Percentiles rank a stretch among this genome's conserved stretches.
Conservation (phyloP, 164 flowering plant species). For the Nelumbo lutea region DNA sequence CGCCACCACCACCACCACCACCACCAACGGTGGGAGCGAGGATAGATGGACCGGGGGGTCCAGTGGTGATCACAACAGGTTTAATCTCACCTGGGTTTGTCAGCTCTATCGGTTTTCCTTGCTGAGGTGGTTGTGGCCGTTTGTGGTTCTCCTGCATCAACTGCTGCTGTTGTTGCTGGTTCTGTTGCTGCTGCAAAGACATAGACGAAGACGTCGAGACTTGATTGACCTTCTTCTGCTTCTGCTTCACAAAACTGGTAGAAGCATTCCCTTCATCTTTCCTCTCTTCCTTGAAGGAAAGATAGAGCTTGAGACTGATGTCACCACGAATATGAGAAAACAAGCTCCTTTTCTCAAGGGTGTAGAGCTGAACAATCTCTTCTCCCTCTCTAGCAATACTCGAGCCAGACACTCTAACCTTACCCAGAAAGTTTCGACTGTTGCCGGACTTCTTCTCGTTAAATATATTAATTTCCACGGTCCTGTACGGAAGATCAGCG, state of each 20-base stretch:
- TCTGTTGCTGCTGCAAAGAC: constrained; percentile 16
- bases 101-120: constrained; percentile 11
- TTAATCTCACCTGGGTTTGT: constrained; percentile 20
- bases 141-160: not conserved
- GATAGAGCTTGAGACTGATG: constrained; percentile 58
- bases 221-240: constrained; percentile 4
- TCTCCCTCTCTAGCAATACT: constrained; percentile 56
- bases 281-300: constrained; percentile 32
- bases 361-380: constrained; percentile 57
- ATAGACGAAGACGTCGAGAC: constrained; percentile 1
- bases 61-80: constrained; percentile 20
- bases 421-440: constrained; percentile 48
- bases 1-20: constrained; percentile 1
- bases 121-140: constrained; percentile 13
- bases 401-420: constrained; percentile 57
- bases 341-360: constrained; percentile 57
- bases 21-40: not conserved
- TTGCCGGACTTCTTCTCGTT: constrained; percentile 30
- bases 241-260: constrained; percentile 10
- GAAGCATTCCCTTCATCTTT: constrained; percentile 14
- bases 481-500: constrained; percentile 42
- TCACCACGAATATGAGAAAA: constrained; percentile 69
- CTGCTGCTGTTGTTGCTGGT: constrained; percentile 1
- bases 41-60: constrained; percentile 8
- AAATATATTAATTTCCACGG: constrained; percentile 56